These are phyloP conservation scores for Inga leiocalycina DNA, from an alignment of 306 rosid species.

Conservation along the genomic window DNA sequence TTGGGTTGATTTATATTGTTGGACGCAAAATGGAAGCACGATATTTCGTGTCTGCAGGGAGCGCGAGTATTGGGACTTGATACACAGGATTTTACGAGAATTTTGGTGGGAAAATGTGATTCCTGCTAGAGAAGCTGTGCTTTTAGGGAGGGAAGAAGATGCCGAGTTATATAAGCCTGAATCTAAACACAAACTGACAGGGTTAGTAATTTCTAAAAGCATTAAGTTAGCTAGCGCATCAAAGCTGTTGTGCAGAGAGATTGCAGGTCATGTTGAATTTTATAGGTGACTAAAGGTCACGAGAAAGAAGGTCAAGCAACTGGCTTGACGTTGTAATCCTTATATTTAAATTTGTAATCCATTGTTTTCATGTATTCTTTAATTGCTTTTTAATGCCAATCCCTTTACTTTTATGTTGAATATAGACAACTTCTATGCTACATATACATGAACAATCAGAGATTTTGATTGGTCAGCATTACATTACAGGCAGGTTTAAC, in stretches of 20 bases:
- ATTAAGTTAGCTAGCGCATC: conserved; percentile 71
- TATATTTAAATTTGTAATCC: conserved; percentile 1
- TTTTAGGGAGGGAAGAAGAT: conserved; percentile 60
- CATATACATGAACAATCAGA: neutral
- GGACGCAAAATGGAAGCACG: conserved; percentile 95
- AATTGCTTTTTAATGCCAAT: neutral
- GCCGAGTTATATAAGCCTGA: conserved; percentile 58
- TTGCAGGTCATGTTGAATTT: conserved; percentile 81
- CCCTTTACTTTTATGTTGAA: neutral
- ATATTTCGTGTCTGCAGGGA: conserved; percentile 72
- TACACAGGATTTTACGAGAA: conserved; percentile 69
- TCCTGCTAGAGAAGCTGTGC: conserved; percentile 80
- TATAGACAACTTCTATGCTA: neutral
- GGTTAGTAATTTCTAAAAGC: conserved; percentile 73
- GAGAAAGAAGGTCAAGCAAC: conserved; percentile 19
- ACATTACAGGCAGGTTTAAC: neutral
- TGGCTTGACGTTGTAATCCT: conserved; percentile 27
- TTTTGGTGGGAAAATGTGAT: conserved; percentile 98
- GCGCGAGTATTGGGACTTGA: conserved; percentile 76
- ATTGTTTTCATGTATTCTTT: conserved; percentile 27
- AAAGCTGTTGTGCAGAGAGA: conserved; percentile 76
- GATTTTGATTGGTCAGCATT: no score
- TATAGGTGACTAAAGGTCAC: conserved; percentile 40
- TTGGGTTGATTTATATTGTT: conserved; percentile 90
- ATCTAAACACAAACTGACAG: conserved; percentile 77